Conservation (phyloP, 768 basidiomycete genomes). For the Neoboletus magnificus region DNA sequence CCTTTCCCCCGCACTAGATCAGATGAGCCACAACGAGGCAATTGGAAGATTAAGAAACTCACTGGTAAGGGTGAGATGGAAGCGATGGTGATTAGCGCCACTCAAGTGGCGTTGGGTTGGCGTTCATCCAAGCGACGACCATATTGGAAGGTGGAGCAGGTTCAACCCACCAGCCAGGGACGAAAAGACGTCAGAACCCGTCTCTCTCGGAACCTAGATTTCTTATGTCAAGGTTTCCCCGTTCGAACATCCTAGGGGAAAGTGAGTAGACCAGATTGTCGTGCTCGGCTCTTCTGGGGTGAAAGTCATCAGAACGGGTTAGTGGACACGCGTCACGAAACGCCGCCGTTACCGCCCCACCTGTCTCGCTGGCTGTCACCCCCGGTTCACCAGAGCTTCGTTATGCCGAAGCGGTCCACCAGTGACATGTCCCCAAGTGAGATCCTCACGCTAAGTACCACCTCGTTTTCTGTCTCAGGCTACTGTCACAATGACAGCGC, state of each 20-base stretch:
- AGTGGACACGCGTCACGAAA: no score
- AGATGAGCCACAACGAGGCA: neutral
- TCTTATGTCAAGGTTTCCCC: neutral
- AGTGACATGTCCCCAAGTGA: no score
- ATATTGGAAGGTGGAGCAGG: neutral
- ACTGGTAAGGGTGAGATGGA: neutral
- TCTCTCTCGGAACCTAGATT: neutral
- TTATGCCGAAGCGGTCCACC: no score
- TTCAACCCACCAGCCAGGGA: neutral
- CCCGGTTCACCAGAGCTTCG: no score
- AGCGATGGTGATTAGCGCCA: neutral
- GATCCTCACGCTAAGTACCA: no score
- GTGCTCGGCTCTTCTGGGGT: neutral
- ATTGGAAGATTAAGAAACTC: neutral
- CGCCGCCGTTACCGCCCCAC: no score
- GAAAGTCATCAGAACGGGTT: no score
- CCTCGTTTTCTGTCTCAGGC: no score
- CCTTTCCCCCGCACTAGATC: neutral
- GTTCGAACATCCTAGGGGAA: neutral
- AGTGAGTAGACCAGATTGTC: neutral
- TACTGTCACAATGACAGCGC: no score
- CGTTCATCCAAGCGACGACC: neutral
- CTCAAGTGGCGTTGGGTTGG: neutral
- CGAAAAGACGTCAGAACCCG: neutral
- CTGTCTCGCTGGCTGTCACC: no score